Percentiles rank a stretch among this genome's conserved stretches.
phyloP scores from a whole-genome alignment of 208 protist genomes.

The Acanthamoeba royreba region DNA sequence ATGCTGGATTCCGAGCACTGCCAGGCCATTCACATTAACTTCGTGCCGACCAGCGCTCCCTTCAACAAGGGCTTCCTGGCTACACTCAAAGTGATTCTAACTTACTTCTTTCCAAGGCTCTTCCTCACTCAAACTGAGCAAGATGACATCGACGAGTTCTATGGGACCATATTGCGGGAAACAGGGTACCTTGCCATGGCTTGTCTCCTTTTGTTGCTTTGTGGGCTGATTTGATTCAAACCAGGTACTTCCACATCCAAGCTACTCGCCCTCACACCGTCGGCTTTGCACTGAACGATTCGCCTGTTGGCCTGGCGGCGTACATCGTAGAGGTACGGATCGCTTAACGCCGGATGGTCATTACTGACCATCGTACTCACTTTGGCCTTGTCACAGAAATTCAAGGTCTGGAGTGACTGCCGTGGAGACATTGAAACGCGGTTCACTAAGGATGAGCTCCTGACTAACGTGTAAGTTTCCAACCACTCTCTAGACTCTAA shows the following conservation, averaged over 20 bases:
- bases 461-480: constrained; percentile 10
- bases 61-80: not conserved
- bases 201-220: not conserved
- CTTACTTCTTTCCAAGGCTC: not conserved
- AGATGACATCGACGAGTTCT: not conserved
- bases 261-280: not conserved
- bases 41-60: not conserved
- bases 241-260: not conserved
- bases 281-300: constrained; percentile 31
- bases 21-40: constrained; percentile 15
- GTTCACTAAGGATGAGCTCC: constrained; percentile 28
- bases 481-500: not conserved
- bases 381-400: not conserved
- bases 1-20: not conserved
- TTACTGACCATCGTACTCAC: not conserved
- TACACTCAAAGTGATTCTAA: not conserved
- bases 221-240: not conserved
- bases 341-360: not conserved
- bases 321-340: constrained; percentile 12
- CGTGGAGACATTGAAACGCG: not conserved
- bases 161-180: not conserved
- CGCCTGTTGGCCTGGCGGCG: constrained; percentile 5
- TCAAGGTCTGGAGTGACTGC: not conserved
- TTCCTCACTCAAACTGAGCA: not conserved
- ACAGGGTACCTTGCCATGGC: not conserved